Conservation (phyloP, 805 yeast species). For the Saccharomycopsis selenospora region DNA sequence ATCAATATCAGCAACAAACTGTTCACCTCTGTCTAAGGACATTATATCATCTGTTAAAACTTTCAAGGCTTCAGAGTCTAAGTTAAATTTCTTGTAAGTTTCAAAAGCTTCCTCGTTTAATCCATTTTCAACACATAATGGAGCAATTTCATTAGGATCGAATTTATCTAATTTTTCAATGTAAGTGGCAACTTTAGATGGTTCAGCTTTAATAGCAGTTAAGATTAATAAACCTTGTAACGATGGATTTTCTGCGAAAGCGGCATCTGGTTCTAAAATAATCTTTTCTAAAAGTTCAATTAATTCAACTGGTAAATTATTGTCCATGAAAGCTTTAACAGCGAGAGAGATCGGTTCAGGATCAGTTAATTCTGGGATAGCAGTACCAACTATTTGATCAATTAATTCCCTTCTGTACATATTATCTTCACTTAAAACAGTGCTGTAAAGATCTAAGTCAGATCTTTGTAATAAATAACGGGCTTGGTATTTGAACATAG, state of each 20-base stretch:
- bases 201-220: constrained; percentile 94
- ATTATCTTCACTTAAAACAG: constrained; percentile 68
- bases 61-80: constrained; percentile 70
- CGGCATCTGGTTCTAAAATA: constrained; percentile 85
- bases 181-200: constrained; percentile 72
- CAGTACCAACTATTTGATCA: constrained; percentile 93
- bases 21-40: constrained; percentile 92
- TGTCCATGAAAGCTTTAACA: constrained; percentile 93
- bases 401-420: constrained; percentile 83
- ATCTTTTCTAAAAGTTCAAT: constrained; percentile 94
- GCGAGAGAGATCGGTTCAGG: constrained; percentile 93
- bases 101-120: constrained; percentile 91
- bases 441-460: constrained; percentile 76
- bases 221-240: constrained; percentile 87
- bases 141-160: constrained; percentile 91
- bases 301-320: constrained; percentile 85
- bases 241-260: constrained; percentile 91
- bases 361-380: constrained; percentile 87
- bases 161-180: constrained; percentile 85
- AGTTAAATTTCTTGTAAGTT: constrained; percentile 78
- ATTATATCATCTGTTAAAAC: constrained; percentile 88
- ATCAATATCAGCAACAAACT: constrained; percentile 85
- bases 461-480: constrained; percentile 85
- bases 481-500: constrained; percentile 99
- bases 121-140: constrained; percentile 81